Evolutionary conservation across 1,284 basidiomycete genomes (phyloP), one percentile per base, ranked within the genome.

Genomic region (Afroboletus lepidellus): DNA sequence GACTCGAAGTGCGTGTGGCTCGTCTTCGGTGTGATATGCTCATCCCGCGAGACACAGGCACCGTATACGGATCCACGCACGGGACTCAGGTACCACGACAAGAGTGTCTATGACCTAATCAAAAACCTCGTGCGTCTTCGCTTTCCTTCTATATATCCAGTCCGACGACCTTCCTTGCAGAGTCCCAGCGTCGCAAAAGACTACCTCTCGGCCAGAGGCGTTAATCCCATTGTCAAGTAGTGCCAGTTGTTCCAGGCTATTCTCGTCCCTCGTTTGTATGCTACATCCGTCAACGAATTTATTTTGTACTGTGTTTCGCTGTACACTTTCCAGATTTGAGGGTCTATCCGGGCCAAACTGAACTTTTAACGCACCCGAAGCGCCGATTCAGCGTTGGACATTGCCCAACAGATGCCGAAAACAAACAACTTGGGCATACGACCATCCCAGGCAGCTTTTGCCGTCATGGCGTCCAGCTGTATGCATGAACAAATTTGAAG

Each of bases 21-120:
- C 24, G 11, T 27, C 3, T 30, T 8, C 11, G 5, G 25, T 27
- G 25, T 27, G 25, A 27, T 27, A 27, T 27, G n/a, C n/a, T n/a
- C n/a, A n/a, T n/a, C n/a, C n/a, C n/a, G n/a, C n/a, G n/a, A n/a
- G n/a, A n/a, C n/a, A n/a, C 49, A 90, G 87, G 90, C 87, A 1
- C 88, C 86, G 4, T 93, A 94, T 61, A 93, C 90, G 0, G 90
- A 94, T 61, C 92, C 92, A 6, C 81, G 84, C 3, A 91, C 90
- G 0, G 82, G 85, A 2, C 73, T 94, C 18, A 78, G 92, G 5
- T 94, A 90, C 65, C 89, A 94, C 58, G 88, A 92, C 72, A 92
- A 88, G 70, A 90, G 85, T 57, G 82, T 94, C 6, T 94, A 92
- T 66, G 87, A 92, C 49, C 74, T 92, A 36, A 84, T 94, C 62